Conservation (phyloP, 2,329 filamentous ascomycete genomes). For the Hypoxylon rubiginosum region DNA sequence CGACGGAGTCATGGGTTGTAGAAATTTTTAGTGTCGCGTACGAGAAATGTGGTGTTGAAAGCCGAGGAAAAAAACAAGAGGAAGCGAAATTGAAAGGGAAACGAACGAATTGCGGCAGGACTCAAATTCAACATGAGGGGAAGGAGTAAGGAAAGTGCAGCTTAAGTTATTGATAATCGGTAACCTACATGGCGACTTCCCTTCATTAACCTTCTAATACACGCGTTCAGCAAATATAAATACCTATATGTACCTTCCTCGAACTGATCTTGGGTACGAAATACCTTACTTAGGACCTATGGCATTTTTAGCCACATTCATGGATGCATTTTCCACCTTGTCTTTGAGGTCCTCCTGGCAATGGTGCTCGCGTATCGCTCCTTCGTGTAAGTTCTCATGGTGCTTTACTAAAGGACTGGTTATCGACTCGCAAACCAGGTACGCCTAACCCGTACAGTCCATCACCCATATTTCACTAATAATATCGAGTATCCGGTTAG, state of each 20-base stretch:
- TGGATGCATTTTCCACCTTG: not conserved
- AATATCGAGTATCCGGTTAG: not conserved
- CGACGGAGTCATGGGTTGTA: constrained; percentile 9
- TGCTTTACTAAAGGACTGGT: not conserved
- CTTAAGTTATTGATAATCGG: not conserved
- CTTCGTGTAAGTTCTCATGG: not conserved
- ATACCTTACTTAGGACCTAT: not conserved
- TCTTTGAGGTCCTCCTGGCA: not conserved
- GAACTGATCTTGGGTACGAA: not conserved
- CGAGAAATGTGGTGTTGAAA: not conserved
- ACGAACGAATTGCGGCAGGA: not conserved
- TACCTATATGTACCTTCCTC: not conserved
- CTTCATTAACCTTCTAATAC: not conserved
- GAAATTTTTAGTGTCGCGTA: not conserved
- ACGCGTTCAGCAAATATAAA: not conserved
- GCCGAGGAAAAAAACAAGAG: not conserved
- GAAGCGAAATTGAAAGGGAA: not conserved
- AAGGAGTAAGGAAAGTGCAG: not conserved
- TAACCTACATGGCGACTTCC: not conserved
- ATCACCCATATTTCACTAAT: not conserved
- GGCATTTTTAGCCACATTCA: not conserved
- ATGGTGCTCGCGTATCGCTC: not conserved
- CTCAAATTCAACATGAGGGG: not conserved
- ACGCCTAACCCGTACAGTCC: not conserved
- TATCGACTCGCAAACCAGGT: not conserved